A percentile compares a stretch with the other conserved stretches of the same genome.
Evolutionary conservation across 2,329 filamentous ascomycete species (phyloP).

Genomic region (Atkinsonella hypoxylon): DNA sequence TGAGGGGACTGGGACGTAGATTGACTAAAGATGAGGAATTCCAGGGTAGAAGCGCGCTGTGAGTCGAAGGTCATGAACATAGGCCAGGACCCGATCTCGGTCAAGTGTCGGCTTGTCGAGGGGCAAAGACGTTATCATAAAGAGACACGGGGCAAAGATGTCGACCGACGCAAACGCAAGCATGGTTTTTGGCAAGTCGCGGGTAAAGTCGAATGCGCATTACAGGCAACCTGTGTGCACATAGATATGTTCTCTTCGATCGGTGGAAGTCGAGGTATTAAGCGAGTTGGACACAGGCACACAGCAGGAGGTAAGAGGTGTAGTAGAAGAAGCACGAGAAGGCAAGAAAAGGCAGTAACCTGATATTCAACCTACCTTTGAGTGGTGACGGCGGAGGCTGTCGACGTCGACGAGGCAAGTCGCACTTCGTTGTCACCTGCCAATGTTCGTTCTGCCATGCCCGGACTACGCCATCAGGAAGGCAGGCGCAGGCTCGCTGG

Average conservation of each 20-base stretch:
- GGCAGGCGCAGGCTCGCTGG: constrained; percentile 22
- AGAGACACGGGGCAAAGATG: not conserved
- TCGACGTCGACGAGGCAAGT: constrained; percentile 31
- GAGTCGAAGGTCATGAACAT: not conserved
- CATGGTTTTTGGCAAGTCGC: not conserved
- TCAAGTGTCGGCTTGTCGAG: not conserved
- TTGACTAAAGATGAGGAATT: not conserved
- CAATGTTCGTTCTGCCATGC: constrained; percentile 53
- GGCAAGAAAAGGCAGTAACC: not conserved
- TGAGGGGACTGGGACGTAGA: not conserved
- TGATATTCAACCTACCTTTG: constrained; percentile 12
- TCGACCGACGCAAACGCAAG: not conserved
- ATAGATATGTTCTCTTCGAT: not conserved
- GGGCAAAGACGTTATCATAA: not conserved
- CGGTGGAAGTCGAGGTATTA: not conserved
- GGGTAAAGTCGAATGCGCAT: not conserved
- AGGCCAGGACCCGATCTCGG: not conserved
- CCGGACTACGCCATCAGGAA: constrained; percentile 52
- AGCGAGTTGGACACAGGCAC: not conserved
- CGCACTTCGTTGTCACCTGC: constrained; percentile 44
- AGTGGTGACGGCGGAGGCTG: constrained; percentile 15
- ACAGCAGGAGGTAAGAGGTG: not conserved
- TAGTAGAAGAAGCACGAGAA: not conserved
- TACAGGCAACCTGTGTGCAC: not conserved
- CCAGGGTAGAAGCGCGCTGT: not conserved